Evolutionary conservation across 495 filamentous ascomycete species (phyloP).

Genomic region (Aspergillus cristatus): DNA sequence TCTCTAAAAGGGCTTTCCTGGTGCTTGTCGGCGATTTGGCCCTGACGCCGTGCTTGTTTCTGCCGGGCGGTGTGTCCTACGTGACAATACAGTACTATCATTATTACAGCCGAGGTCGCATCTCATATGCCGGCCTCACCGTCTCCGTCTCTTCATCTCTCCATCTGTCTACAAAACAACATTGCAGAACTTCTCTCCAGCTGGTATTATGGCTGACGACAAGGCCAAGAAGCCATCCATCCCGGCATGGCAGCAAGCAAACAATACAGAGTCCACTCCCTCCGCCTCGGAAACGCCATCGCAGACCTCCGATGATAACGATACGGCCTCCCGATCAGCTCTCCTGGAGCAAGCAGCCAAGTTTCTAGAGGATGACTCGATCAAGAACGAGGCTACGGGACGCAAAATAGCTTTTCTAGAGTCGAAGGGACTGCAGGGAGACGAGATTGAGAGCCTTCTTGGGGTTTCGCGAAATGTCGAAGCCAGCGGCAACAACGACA

Average conservation of each 20-base stretch:
- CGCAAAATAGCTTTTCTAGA: conserved; percentile 71
- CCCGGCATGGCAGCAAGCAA: conserved; percentile 38
- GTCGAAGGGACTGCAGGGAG: conserved; percentile 61
- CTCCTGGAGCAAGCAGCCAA: conserved; percentile 61
- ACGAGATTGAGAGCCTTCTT: conserved; percentile 61
- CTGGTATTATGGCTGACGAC: conserved; percentile 28
- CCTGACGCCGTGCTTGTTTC: too few species aligned
- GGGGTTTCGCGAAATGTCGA: conserved; percentile 35
- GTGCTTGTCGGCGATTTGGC: too few species aligned
- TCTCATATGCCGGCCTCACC: conserved; percentile 14
- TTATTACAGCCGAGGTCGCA: conserved; percentile 24
- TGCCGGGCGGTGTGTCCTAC: neutral
- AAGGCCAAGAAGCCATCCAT: conserved; percentile 30
- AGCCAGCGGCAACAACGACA: conserved; percentile 14
- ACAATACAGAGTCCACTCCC: conserved; percentile 8
- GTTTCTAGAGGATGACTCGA: conserved; percentile 75
- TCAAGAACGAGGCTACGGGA: conserved; percentile 57
- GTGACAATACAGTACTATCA: neutral
- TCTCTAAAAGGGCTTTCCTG: too few species aligned
- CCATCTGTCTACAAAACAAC: neutral
- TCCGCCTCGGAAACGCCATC: conserved; percentile 12
- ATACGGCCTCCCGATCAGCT: conserved; percentile 21
- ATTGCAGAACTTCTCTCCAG: conserved; percentile 6
- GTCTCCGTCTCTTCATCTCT: conserved; percentile 3
- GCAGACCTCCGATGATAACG: conserved; percentile 20